A percentile compares a stretch with the other conserved stretches of the same genome.
These are phyloP conservation scores for Persicaria tinctoria DNA, from an alignment of 148 eudicot genomes.

Conservation along the genomic window DNA sequence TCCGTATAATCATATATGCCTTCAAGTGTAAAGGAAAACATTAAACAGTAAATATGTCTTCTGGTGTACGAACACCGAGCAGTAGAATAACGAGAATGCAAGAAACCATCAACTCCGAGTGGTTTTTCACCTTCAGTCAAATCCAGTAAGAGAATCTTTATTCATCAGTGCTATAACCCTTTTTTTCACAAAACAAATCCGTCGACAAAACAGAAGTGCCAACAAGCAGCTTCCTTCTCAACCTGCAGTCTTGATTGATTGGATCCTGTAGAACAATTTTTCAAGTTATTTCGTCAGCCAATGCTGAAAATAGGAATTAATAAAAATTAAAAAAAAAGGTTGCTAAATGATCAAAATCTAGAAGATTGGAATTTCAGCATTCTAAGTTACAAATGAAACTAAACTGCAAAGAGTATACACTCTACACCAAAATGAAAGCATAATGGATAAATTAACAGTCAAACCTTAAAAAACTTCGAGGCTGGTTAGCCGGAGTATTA, in stretches of 20 bases:
- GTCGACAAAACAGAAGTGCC: neutral
- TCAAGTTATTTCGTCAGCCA: neutral
- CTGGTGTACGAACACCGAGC: neutral
- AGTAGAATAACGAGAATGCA: neutral
- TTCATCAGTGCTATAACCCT: neutral
- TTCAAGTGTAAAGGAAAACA: neutral
- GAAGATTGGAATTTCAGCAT: neutral
- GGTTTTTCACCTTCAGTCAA: neutral
- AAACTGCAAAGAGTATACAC: neutral
- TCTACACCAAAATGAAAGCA: neutral
- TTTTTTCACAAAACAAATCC: neutral
- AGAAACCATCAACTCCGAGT: neutral
- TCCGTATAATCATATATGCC: neutral
- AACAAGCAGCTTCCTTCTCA: neutral
- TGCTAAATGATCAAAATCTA: neutral
- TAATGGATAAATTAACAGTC: neutral
- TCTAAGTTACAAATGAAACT: neutral
- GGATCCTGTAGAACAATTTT: neutral
- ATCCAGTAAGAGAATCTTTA: neutral
- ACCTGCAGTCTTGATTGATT: conserved; percentile 6
- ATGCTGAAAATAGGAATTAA: neutral
- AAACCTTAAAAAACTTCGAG: conserved; percentile 30
- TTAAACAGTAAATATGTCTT: neutral
- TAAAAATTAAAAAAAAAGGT: neutral
- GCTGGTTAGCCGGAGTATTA: conserved; percentile 18